These are phyloP conservation scores for Lodderomyces elongisporus DNA, from an alignment of 1,139 yeast genomes.

Conservation along the genomic window DNA sequence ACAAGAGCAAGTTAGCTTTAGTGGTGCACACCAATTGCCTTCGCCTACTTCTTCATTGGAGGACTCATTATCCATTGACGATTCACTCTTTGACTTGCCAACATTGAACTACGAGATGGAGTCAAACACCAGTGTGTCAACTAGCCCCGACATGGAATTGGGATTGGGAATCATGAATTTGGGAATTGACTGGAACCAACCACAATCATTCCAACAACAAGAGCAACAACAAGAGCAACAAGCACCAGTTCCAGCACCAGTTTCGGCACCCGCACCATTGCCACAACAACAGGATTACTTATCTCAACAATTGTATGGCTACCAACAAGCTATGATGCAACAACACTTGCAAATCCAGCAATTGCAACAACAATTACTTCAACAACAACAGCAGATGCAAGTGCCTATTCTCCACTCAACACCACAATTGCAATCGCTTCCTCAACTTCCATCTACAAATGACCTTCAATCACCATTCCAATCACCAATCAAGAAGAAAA, in stretches of 20 bases:
- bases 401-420: slow-evolving; percentile 1
- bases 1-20: slow-evolving; percentile 14
- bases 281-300: slow-evolving; percentile 7
- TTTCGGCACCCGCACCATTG: too few relatives aligned
- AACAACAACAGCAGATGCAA: slow-evolving; percentile 9
- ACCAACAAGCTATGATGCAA: slow-evolving; percentile 22
- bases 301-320: slow-evolving; percentile 17
- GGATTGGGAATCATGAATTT: slow-evolving; percentile 25
- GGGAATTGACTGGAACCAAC: slow-evolving; percentile 13
- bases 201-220: too few relatives aligned
- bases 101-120: too few relatives aligned
- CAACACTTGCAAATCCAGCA: slow-evolving; percentile 23
- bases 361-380: slow-evolving; percentile 20
- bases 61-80: slow-evolving; percentile 13
- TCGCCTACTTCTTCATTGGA: slow-evolving; percentile 13
- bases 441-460: too few relatives aligned
- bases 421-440: slow-evolving; percentile 1
- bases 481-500: too few relatives aligned
- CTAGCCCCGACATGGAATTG: slow-evolving; percentile 5
- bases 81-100: slow-evolving; percentile 7
- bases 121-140: too few relatives aligned
- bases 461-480: too few relatives aligned
- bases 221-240: too few relatives aligned
- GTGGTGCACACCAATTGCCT: too few relatives aligned
- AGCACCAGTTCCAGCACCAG: slow-evolving; percentile 4